These are phyloP conservation scores for Cicer pinnatifidum DNA, from an alignment of 306 rosid genomes.

Conservation along the genomic window DNA sequence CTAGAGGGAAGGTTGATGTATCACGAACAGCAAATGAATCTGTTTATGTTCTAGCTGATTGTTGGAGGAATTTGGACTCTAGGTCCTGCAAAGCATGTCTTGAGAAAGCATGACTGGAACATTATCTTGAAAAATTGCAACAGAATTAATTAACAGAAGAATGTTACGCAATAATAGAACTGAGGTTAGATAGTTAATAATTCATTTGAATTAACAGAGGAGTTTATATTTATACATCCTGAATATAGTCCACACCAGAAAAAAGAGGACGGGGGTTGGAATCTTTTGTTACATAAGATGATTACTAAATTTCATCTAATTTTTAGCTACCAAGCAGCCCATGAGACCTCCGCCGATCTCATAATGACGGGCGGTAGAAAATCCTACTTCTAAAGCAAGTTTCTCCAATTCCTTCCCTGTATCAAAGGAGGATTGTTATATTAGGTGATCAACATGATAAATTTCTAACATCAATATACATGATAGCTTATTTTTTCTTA, in stretches of 20 bases:
- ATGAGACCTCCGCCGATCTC: slow-evolving; percentile 87
- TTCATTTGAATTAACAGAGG: slow-evolving; percentile 1
- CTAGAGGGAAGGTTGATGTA: slow-evolving; percentile 49
- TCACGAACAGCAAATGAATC: slow-evolving; percentile 55
- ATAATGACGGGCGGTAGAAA: slow-evolving; percentile 70
- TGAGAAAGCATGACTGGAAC: slow-evolving; percentile 41
- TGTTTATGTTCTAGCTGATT: slow-evolving; percentile 74
- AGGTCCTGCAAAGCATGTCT: slow-evolving; percentile 76
- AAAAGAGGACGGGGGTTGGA: background rate
- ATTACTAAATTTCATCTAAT: slow-evolving; percentile 43
- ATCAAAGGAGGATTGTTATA: slow-evolving; percentile 41
- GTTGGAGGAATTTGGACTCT: slow-evolving; percentile 76
- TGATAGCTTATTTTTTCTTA: background rate
- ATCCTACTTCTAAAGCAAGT: slow-evolving; percentile 81
- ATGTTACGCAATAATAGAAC: background rate
- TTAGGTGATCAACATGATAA: slow-evolving; percentile 34
- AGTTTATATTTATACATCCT: slow-evolving; percentile 30
- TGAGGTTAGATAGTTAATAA: background rate
- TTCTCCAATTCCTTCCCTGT: slow-evolving; percentile 85
- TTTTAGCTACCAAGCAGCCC: slow-evolving; percentile 86
- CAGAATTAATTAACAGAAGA: slow-evolving; percentile 17
- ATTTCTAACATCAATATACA: slow-evolving; percentile 27
- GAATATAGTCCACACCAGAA: slow-evolving; percentile 15
- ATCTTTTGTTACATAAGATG: slow-evolving; percentile 6
- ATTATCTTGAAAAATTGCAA: slow-evolving; percentile 25